Evolutionary conservation across 192 early-diverging fungal species (phyloP), one percentile per base, ranked within the genome.

Genomic region (Coemansia sp.): DNA sequence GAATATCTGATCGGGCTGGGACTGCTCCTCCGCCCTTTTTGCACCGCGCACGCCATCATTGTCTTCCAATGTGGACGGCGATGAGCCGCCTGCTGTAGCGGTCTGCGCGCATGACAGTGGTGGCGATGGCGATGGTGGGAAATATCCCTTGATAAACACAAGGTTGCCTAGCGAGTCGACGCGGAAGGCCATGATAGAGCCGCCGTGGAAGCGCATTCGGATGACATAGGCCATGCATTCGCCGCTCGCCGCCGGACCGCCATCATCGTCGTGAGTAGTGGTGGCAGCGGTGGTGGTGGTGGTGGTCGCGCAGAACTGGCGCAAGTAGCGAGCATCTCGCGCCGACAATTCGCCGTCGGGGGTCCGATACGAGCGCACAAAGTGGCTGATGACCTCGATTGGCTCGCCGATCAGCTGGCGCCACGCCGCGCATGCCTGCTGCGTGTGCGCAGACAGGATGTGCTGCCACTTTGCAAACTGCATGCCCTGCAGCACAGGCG

Each of bases 391-490:
- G 9, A 76, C 73, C 54, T 82, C 79, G 59, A 82, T 72, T 0
- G 79, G 73, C 63, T 82, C 79, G 27, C 76, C 70, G 0, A 75
- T 74, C n/a, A 82, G 63, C 12, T 67, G 70, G 17, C 66, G 73
- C 79, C 79, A 82, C 38, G 79, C 79, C 11, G 66, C 51, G 6
- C 73, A 71, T 2, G 79, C 79, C 1, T 60, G 59, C 67, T 63
- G 67, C 15, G 64, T 68, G 53, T 58, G 59, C 8, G 49, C 59
- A 9, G 73, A 32, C 37, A 82, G 22, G 14, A 82, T 27, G 41
- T 82, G 68, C 63, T 82, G 79, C 73, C 79, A 82, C 59, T 40
- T 46, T 17, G 74, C 79, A 64, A 82, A 82, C 65, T 76, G 79
- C 63, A 73, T 43, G 8, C 41, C 57, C 63, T 82, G 73, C 12